A percentile compares a stretch with the other conserved stretches of the same genome.
Conservation (phyloP, 2,329 filamentous ascomycete genomes). For the Cytospora mali region DNA sequence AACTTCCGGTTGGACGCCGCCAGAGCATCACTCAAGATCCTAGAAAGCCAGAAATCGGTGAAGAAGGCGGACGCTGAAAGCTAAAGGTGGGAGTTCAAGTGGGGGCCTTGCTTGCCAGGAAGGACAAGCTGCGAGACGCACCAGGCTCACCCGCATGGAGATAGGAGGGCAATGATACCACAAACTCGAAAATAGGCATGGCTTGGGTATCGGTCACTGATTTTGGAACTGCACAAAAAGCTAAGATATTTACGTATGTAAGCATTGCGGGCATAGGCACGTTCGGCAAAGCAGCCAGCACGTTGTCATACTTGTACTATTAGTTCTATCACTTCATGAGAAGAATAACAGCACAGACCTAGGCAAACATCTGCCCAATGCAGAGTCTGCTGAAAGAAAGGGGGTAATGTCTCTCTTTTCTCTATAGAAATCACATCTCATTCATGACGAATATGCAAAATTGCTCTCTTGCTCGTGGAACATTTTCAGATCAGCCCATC, state of each 20-base stretch:
- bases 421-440: too few relatives aligned
- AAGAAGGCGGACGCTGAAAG: neutral
- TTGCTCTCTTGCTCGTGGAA: too few relatives aligned
- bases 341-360: neutral
- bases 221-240: neutral
- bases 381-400: neutral
- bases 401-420: too few relatives aligned
- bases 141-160: neutral
- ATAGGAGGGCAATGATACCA: neutral
- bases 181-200: neutral
- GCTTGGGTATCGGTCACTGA: neutral
- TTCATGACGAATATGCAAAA: too few relatives aligned
- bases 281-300: neutral
- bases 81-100: neutral
- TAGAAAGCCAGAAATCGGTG: neutral
- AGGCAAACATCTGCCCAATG: neutral
- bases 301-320: neutral
- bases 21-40: neutral
- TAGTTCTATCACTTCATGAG: neutral
- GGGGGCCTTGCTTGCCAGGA: neutral
- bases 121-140: neutral
- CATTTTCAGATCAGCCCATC: too few relatives aligned
- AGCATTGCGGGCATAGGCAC: neutral
- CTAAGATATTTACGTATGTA: neutral
- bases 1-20: neutral